A percentile compares a stretch with the other conserved stretches of the same genome.
phyloP scores from a whole-genome alignment of 1,139 yeast species.

The Blastobotrys ciferrii region DNA sequence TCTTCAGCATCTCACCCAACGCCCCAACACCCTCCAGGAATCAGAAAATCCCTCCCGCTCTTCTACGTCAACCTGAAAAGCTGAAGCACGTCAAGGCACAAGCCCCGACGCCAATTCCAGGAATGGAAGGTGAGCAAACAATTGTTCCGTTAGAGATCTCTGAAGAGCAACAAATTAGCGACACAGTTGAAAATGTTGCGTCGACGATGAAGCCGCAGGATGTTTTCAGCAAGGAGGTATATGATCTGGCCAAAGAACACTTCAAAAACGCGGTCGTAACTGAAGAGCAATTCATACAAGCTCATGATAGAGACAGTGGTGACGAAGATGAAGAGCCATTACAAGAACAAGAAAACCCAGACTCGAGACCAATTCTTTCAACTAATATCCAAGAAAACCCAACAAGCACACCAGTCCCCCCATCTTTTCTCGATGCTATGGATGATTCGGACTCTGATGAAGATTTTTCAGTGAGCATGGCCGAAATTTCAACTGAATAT shows the following conservation, averaged over 20 bases:
- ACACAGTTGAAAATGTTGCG: conserved; percentile 1
- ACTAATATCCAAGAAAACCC: conserved; percentile 9
- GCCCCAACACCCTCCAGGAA: neutral
- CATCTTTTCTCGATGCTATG: conserved; percentile 9
- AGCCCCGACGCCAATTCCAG: conserved; percentile 2
- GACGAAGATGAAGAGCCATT: conserved; percentile 13
- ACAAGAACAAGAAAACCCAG: conserved; percentile 23
- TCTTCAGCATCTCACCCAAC: neutral
- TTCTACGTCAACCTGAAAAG: neutral
- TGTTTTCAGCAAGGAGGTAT: conserved; percentile 17
- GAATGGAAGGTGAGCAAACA: neutral
- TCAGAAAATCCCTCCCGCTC: neutral
- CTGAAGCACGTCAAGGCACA: neutral
- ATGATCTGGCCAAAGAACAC: conserved; percentile 29
- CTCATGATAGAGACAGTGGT: conserved; percentile 24
- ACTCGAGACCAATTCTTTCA: conserved; percentile 20
- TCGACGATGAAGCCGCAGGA: neutral
- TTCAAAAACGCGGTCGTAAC: conserved; percentile 35
- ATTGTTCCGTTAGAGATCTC: neutral
- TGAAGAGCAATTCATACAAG: conserved; percentile 35
- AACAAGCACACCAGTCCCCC: neutral
- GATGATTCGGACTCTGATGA: conserved; percentile 16
- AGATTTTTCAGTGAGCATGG: conserved; percentile 18
- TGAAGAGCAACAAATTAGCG: conserved; percentile 1
- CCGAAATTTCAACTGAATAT: conserved; percentile 53